phyloP scores from a whole-genome alignment of 495 filamentous ascomycete genomes.

The Jackrogersella minutella region DNA sequence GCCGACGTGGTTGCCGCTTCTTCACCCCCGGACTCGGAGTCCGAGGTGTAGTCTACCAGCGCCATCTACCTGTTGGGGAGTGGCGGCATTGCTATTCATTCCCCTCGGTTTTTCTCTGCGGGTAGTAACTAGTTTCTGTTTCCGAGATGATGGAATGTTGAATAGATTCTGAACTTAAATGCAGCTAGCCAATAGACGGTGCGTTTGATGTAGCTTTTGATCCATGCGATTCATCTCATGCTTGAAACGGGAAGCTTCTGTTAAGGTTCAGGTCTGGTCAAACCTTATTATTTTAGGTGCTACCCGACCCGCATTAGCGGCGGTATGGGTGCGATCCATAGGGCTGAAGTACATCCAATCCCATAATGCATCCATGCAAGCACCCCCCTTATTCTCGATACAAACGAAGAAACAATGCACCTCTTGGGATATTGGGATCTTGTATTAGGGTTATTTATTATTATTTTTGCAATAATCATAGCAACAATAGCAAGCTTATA shows the following conservation, averaged over 20 bases:
- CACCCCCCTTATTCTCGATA: too few relatives aligned
- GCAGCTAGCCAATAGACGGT: background rate
- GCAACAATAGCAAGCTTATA: too few relatives aligned
- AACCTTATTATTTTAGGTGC: background rate
- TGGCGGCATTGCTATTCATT: background rate
- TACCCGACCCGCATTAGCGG: constrained; percentile 19
- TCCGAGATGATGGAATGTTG: too few relatives aligned
- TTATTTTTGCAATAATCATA: too few relatives aligned
- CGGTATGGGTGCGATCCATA: background rate
- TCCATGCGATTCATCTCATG: background rate
- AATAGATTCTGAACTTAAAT: too few relatives aligned
- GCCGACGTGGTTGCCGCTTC: constrained; percentile 8
- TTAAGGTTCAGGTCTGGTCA: background rate
- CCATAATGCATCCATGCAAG: background rate
- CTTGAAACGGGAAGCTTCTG: background rate
- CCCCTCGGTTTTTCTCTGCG: background rate
- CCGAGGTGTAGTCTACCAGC: constrained; percentile 75
- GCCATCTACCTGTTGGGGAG: constrained; percentile 58
- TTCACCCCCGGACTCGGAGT: constrained; percentile 56
- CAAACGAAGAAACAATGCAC: too few relatives aligned
- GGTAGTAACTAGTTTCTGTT: too few relatives aligned
- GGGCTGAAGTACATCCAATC: constrained; percentile 18
- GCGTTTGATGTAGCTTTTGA: background rate
- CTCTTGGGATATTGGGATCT: too few relatives aligned
- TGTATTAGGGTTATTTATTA: too few relatives aligned